These are phyloP conservation scores for Melaleuca alternifolia DNA, from an alignment of 345 rosid genomes.

Conservation along the genomic window DNA sequence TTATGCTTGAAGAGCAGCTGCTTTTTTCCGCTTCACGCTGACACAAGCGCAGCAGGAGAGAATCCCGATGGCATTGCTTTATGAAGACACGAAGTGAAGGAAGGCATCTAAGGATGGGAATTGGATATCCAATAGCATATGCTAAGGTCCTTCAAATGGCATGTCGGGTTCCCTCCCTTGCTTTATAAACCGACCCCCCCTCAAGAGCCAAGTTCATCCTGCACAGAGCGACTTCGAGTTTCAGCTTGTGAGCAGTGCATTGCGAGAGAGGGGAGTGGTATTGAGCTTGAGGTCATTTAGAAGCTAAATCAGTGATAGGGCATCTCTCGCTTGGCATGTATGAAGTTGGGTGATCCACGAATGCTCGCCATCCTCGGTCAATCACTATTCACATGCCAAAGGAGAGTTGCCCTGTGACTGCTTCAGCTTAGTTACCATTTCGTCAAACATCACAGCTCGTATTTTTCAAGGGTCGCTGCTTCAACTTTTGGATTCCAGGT, in stretches of 20 bases:
- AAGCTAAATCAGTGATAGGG: conserved; percentile 9
- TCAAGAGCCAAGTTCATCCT: neutral
- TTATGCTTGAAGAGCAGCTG: neutral
- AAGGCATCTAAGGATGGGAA: neutral
- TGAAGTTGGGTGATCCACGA: neutral
- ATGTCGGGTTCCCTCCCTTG: neutral
- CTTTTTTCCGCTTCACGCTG: neutral
- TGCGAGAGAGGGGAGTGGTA: neutral
- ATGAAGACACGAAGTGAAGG: neutral
- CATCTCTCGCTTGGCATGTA: conserved; percentile 12
- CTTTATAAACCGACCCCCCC: neutral
- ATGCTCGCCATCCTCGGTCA: neutral
- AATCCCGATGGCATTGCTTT: neutral
- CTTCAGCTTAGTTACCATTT: neutral
- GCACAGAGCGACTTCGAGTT: neutral
- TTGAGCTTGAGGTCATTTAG: neutral
- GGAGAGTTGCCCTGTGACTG: conserved; percentile 1
- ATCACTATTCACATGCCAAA: neutral
- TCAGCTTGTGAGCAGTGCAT: neutral
- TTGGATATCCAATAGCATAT: neutral
- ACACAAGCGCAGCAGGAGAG: neutral
- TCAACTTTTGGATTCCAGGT: neutral
- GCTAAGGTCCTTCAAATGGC: neutral
- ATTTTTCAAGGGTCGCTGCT: neutral
- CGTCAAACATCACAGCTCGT: neutral